A percentile compares a stretch with the other conserved stretches of the same genome.
phyloP scores from a whole-genome alignment of 2,329 filamentous ascomycete species.

The Zymoseptoria crescenta region DNA sequence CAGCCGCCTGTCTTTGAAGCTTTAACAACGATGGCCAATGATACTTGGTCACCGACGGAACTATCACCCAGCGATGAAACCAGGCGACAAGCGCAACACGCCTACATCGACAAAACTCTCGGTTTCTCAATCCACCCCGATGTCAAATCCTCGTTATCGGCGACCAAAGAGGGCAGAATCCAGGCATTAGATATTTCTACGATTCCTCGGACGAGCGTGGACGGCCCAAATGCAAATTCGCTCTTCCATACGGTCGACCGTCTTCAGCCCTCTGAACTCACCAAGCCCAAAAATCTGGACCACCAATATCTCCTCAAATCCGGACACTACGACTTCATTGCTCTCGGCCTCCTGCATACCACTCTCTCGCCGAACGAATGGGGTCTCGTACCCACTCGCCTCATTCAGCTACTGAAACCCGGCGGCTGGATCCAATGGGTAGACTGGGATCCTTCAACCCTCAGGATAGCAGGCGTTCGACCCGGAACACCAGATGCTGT shows the following conservation, averaged over 20 bases:
- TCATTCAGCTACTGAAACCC: constrained; percentile 13
- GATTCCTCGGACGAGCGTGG: neutral
- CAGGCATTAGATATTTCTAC: neutral
- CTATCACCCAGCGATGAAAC: neutral
- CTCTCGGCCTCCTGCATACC: constrained; percentile 9
- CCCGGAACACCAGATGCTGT: constrained; percentile 9
- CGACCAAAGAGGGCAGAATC: neutral
- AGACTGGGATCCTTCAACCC: constrained; percentile 15
- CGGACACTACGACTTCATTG: constrained; percentile 13
- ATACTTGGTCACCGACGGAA: neutral
- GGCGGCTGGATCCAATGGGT: constrained; percentile 16
- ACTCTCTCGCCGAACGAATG: constrained; percentile 10
- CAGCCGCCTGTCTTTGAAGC: neutral
- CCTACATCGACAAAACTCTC: constrained; percentile 10
- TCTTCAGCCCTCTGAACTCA: neutral
- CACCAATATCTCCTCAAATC: neutral
- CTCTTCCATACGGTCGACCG: neutral
- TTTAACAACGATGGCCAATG: neutral
- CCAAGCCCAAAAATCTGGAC: neutral
- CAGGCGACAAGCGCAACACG: constrained; percentile 4
- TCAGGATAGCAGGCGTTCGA: constrained; percentile 13
- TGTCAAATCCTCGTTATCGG: constrained; percentile 1
- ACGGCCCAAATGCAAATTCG: neutral
- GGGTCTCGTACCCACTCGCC: constrained; percentile 6
- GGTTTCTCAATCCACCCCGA: constrained; percentile 12